Conservation (phyloP, 495 filamentous ascomycete species). For the Talaromyces liani region DNA sequence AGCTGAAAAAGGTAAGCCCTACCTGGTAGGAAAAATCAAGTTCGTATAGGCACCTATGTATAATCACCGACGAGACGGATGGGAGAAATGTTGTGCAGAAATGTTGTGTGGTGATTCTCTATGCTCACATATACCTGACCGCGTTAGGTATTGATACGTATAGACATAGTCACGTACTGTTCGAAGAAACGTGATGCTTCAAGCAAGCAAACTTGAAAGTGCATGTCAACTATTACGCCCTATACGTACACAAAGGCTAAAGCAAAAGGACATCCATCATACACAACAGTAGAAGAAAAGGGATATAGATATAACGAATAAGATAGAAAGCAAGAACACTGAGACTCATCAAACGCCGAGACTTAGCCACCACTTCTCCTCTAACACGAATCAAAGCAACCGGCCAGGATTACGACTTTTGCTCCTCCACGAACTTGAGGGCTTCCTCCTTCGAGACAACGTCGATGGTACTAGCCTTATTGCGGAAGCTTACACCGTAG, state of each 20-base stretch:
- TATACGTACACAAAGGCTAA: background rate
- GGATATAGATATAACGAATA: background rate
- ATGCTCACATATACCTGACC: no score
- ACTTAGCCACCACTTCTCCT: background rate
- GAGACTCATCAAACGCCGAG: background rate
- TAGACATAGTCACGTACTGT: no score
- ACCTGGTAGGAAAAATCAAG: no score
- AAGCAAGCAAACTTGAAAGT: background rate
- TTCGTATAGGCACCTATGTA: no score
- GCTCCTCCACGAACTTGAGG: conserved; percentile 86
- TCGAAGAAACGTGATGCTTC: background rate
- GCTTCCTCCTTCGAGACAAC: conserved; percentile 83
- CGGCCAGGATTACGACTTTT: conserved; percentile 30
- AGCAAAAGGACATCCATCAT: background rate
- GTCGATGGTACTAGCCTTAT: conserved; percentile 89
- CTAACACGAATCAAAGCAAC: background rate
- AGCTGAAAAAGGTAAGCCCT: no score
- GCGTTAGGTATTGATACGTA: no score
- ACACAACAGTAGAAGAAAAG: background rate
- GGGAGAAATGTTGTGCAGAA: no score
- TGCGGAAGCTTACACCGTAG: conserved; percentile 90
- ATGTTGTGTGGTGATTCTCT: no score
- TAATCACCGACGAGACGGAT: no score
- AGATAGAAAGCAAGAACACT: background rate
- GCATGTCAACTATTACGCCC: background rate